Evolutionary conservation across 2,329 filamentous ascomycete species (phyloP).

Genomic region (Proliferodiscus dingleyae): DNA sequence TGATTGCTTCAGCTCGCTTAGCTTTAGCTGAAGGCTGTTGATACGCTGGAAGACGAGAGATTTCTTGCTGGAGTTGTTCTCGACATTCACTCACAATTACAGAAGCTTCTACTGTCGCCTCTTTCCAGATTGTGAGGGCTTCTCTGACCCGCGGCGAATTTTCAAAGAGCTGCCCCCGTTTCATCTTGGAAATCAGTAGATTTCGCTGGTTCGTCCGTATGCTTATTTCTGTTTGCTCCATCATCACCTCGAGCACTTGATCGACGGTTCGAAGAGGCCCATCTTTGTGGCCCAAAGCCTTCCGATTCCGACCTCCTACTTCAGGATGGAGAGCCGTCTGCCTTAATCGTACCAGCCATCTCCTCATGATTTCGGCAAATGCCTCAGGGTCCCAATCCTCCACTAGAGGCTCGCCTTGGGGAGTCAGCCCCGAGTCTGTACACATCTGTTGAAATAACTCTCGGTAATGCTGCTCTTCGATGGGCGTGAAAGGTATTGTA

Average conservation of each 20-base stretch:
- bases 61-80: conserved; percentile 51
- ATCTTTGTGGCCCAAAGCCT: conserved; percentile 55
- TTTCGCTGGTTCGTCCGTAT: conserved; percentile 66
- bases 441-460: conserved; percentile 73
- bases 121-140: conserved; percentile 66
- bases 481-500: conserved; percentile 80
- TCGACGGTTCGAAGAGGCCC: conserved; percentile 74
- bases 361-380: conserved; percentile 66
- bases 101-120: conserved; percentile 45
- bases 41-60: conserved; percentile 25
- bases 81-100: conserved; percentile 59
- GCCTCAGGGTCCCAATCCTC: conserved; percentile 65
- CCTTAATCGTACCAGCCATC: conserved; percentile 70
- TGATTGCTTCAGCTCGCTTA: conserved; percentile 1
- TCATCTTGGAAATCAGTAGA: conserved; percentile 58
- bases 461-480: conserved; percentile 87
- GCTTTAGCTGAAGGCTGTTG: conserved; percentile 25
- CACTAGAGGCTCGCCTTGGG: conserved; percentile 55
- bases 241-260: conserved; percentile 87
- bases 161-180: conserved; percentile 72
- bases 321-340: conserved; percentile 85
- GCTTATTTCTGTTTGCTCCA: conserved; percentile 70
- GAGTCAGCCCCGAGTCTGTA: conserved; percentile 60
- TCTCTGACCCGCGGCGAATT: conserved; percentile 64
- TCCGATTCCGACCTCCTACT: conserved; percentile 63